Base-by-base conservation (phyloP, 148 eudicot genomes). In the Talinum fruticosum region DNA sequence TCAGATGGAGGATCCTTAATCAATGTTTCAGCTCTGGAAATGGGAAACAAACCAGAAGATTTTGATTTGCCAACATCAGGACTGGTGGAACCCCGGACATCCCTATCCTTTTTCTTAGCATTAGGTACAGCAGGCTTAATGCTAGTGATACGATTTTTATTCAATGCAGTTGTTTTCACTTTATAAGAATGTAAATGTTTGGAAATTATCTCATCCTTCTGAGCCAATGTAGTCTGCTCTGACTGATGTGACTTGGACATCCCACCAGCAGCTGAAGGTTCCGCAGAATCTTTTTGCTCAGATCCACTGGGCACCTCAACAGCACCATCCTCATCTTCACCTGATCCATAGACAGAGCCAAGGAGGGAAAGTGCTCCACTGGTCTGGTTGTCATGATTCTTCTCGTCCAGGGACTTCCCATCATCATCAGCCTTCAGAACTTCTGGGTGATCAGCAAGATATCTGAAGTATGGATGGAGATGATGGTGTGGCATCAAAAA, bases 401-500 rank as follows among this genome's bases (percentile, higher is more conserved):
- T 87, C 37, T 73, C 86, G 26, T 69, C 84, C 81, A 87, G 82
- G 71, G 87, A 45, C 29, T 91, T 90, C 69, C 71, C 87, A 81
- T 84, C 89, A 59, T 34, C 59, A 51, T 87, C 84, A 79, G 91
- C 84, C 70, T 86, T 87, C 82, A 91, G 76, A 78, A 91, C 82
- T 62, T 93, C 97, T 45, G 73, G 93, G 79, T 93, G 88, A 76
- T 91, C 95, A 78, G 91, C 91, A 79, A 96, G 97, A 83, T 85
- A 93, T 88, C 95, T 90, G 86, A 91, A 96, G 87, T 93, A 96
- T 38, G 98, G 89, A 83, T 96, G 98, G 51, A 96, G 93, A 57
- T 90, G 86, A 83, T 96, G 95, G 74, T 88, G 88, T 67, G 99
- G 99, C 98, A 96, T 91, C 87, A 96, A 84, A 87, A 96, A 96